Conservation (phyloP, 164 flowering plant species). For the Nymphaea colorata region DNA sequence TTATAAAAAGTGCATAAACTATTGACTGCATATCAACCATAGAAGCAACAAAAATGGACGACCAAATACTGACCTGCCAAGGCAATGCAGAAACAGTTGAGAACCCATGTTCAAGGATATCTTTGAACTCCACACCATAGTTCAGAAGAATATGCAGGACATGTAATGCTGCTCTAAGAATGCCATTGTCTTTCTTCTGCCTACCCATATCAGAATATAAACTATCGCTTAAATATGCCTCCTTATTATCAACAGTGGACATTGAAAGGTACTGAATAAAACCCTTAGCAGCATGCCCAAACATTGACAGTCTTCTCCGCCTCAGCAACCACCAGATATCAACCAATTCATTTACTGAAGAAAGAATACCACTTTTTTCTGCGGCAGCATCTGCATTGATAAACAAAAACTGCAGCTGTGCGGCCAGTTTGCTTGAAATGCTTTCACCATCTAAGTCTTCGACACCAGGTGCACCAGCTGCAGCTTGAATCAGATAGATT, state of each 20-base stretch:
- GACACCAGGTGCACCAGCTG: conserved; percentile 63
- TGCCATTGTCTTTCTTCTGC: conserved; percentile 45
- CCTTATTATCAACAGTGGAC: conserved; percentile 38
- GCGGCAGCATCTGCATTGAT: conserved; percentile 21
- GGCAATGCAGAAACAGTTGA: conserved; percentile 71
- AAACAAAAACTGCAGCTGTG: conserved; percentile 44
- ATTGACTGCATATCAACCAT: not conserved
- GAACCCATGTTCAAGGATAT: conserved; percentile 68
- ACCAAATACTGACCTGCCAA: conserved; percentile 62
- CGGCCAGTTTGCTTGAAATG: conserved; percentile 36
- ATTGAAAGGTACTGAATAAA: conserved; percentile 62
- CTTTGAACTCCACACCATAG: conserved; percentile 79
- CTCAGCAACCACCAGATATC: conserved; percentile 75
- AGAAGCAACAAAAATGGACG: not conserved
- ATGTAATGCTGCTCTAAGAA: conserved; percentile 66
- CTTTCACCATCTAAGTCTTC: conserved; percentile 40
- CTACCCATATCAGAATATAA: conserved; percentile 27
- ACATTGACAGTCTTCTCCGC: conserved; percentile 68
- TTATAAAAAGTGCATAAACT: not conserved
- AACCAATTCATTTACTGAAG: conserved; percentile 39
- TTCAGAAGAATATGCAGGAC: conserved; percentile 74
- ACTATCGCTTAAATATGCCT: conserved; percentile 21
- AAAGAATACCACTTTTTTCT: conserved; percentile 21
- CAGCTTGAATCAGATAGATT: conserved; percentile 53
- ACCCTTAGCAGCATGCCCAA: conserved; percentile 86